Conservation (phyloP, 257 asterid species). For the Thymus quinquecostatus region DNA sequence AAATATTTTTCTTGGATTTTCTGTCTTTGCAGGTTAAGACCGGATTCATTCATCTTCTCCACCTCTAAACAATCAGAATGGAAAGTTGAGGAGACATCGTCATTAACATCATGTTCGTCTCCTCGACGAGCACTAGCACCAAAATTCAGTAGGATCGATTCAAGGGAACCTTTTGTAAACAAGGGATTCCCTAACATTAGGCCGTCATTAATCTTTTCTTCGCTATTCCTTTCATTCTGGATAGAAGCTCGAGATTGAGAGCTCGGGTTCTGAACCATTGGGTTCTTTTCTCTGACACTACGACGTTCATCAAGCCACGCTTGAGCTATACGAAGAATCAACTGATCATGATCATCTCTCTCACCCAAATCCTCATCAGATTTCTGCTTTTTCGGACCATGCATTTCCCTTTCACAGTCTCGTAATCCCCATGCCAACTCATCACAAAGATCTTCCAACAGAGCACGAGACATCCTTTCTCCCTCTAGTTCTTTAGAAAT, state of each 20-base stretch:
- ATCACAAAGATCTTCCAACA: slow-evolving; percentile 80
- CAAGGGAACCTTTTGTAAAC: slow-evolving; percentile 48
- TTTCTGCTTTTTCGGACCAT: slow-evolving; percentile 45
- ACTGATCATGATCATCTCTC: slow-evolving; percentile 43
- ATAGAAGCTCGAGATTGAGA: slow-evolving; percentile 68
- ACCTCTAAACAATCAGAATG: slow-evolving; percentile 76
- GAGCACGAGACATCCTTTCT: slow-evolving; percentile 53
- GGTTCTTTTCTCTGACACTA: slow-evolving; percentile 56
- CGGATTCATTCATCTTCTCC: slow-evolving; percentile 42
- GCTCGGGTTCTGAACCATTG: slow-evolving; percentile 49
- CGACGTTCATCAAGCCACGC: slow-evolving; percentile 80
- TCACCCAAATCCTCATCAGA: slow-evolving; percentile 53
- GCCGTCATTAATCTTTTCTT: slow-evolving; percentile 25
- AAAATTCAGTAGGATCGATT: slow-evolving; percentile 64
- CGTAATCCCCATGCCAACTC: slow-evolving; percentile 84
- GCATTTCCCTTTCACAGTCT: slow-evolving; percentile 66
- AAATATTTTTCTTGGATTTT: slow-evolving; percentile 30
- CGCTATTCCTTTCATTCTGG: slow-evolving; percentile 38
- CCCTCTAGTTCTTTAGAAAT: slow-evolving; percentile 56
- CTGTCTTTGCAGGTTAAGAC: slow-evolving; percentile 35
- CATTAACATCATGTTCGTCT: slow-evolving; percentile 52
- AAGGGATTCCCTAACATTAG: slow-evolving; percentile 36
- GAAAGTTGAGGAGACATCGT: slow-evolving; percentile 54
- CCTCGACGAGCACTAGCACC: slow-evolving; percentile 71
- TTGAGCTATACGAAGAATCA: slow-evolving; percentile 76